Evolutionary conservation across 2,329 filamentous ascomycete genomes (phyloP), one percentile per base, ranked within the genome.

Genomic region (Tolypocladium cylindrosporum): DNA sequence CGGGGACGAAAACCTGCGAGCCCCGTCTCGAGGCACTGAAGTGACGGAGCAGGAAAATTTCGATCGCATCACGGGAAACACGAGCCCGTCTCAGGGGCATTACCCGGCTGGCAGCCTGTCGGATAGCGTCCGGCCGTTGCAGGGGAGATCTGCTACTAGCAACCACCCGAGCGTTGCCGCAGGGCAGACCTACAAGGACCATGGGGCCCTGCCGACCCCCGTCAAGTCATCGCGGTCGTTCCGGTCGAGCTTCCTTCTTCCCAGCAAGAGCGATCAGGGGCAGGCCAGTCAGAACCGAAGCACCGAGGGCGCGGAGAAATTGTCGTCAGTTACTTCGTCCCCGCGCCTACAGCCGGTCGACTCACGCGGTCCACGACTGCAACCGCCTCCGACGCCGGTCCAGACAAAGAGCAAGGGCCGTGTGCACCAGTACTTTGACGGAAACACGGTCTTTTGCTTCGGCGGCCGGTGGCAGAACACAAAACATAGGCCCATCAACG

Each of bases 381-480:
- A 31, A 59, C 65, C 62, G 55, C 58, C 67, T 50, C 72, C 75
- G 34, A 75, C 75, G 52, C 63, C 71, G 31, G 72, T 54, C 11
- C 58, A 55, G 37, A 36, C 59, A 1, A 72, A 78, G 41, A 60
- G 59, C 68, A 82, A 57, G 86, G 67, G 68, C 55, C 87, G 82
- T 63, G 96, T 97, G 66, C 89, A 93, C 72, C 85, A 97, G 70
- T 96, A 96, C 71, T 97, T 97, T 67, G 84, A 90, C 51, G 94
- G 94, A 52, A 99, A 97, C 68, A 96, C 91, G 0, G 78, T 91
- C 31, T 99, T 99, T 69, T 96, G 86, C 71, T 79, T 90, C 59
- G 88, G 90, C 40, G 94, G 94, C 9, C 83, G 94, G 59, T 79
- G 94, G 60, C 90, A 97, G 68, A 97, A 97, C 72, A 88, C 94